Evolutionary conservation across 2,329 filamentous ascomycete species (phyloP), one percentile per base, ranked within the genome.

Genomic region (Neocatenulostroma microsporum): DNA sequence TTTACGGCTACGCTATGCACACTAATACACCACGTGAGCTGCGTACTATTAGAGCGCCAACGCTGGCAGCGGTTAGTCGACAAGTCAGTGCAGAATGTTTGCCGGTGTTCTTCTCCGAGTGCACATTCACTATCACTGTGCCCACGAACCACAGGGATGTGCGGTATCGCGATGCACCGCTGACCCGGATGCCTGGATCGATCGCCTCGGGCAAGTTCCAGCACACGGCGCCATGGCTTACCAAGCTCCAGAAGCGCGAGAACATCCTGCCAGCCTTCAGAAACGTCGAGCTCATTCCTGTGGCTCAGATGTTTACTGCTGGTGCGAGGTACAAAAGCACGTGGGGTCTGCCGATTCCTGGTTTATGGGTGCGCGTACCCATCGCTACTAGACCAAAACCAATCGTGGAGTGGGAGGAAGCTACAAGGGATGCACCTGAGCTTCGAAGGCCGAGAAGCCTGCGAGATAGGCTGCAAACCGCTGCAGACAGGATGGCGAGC

Each of bases 71-170:
- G 18, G 30, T 33, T 20, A 33, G 30, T 13, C 21, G 23, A 18
- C 30, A 33, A 14, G 14, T 33, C 13, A 11, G 17, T 7, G 30
- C 17, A 6, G 30, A 33, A 33, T 12, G 6, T 13, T 9, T 33
- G 11, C 30, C 18, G 13, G 13, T 33, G 13, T 33, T 33, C 30
- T 33, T 33, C 20, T n/a, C 30, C 18, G 30, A 33, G 20, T 33
- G 30, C 20, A 21, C 14, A 8, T 33, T 33, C 13, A 13, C 5
- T 10, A n/a, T 10, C 5, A 9, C 5, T 5, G 30, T 33, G 7
- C 14, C 8, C 8, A 24, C 31, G n/a, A 15, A 8, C 20, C 5
- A 20, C 17, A 13, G 10, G 18, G 9, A 31, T 19, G 13, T n/a
- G n/a, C n/a, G n/a, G n/a, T n/a, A n/a, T n/a, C n/a, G n/a, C n/a